Base-by-base conservation (phyloP, 2,329 filamentous ascomycete genomes). In the Aspergillus fijiensis region DNA sequence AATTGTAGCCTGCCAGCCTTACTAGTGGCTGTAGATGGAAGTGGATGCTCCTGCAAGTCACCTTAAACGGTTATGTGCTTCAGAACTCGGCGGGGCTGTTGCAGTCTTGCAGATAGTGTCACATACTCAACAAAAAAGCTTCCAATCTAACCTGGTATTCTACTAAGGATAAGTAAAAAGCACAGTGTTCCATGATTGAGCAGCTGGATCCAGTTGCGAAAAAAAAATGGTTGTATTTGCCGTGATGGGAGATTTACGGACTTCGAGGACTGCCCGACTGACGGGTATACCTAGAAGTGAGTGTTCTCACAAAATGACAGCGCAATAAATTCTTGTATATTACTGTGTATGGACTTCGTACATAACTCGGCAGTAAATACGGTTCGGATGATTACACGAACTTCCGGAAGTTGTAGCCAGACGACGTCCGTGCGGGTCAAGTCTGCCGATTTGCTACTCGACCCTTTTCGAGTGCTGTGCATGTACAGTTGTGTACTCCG, bases 11-110 rank as follows among this genome's bases (percentile, higher is more conserved):
- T 49, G 49, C 58, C 55, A 62, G 51, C 50, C 59, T 54, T 60
- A 19, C 39, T 45, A 61, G 60, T 63, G 58, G 61, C 64, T 67
- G 65, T 64, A 63, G 64, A 63, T 61, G 64, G 59, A 61, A 60
- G 63, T 60, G 56, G 58, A 59, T 50, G 33, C 52, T 55, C 58
- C 61, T 67, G 65, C 65, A 66, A 57, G 62, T 63, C 61, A 60
- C 64, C 59, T 35, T 14, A 67, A 66, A 60, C 21, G 59, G 62
- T 39, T 60, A 64, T 62, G 47, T 62, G 60, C 60, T 62, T 62
- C 57, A 58, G 47, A 39, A 29, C 53, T 55, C 29, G 45, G 27
- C 42, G 42, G 42, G 53, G 52, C 42, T 25, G 27, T 47, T 49
- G 42, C 53, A 39, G 21, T 49, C 47, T 51, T 51, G 25, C 35